Conservation (phyloP, 306 rosid genomes). For the Prunus mongolica region DNA sequence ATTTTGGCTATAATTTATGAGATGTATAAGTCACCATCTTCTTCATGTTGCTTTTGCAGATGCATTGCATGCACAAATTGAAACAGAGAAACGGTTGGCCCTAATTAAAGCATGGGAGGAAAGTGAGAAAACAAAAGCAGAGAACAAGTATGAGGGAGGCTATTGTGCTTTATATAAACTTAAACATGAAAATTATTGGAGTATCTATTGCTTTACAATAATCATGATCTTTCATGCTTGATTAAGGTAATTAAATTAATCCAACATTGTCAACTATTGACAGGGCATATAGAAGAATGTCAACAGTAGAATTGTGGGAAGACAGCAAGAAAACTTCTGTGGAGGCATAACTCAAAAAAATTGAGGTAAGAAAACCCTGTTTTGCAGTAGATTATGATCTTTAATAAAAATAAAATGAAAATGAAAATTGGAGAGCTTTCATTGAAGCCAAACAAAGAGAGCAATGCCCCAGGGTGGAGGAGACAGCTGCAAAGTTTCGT, state of each 20-base stretch:
- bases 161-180: too few species aligned
- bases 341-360: conserved; percentile 57
- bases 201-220: background rate
- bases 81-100: conserved; percentile 72
- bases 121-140: conserved; percentile 78
- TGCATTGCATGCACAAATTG: conserved; percentile 45
- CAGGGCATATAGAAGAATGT: conserved; percentile 62
- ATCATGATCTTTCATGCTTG: background rate
- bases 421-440: conserved; percentile 6
- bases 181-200: background rate
- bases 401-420: too few species aligned
- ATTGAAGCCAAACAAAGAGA: conserved; percentile 27
- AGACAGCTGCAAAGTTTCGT: conserved; percentile 28
- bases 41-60: conserved; percentile 33
- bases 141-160: conserved; percentile 59
- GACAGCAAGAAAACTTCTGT: conserved; percentile 47
- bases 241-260: background rate
- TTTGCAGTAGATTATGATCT: too few species aligned
- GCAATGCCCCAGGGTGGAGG: conserved; percentile 31
- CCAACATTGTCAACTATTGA: conserved; percentile 2
- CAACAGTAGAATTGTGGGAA: conserved; percentile 72
- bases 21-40: background rate
- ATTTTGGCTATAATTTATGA: background rate
- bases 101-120: conserved; percentile 93
- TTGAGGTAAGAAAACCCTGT: conserved; percentile 39